phyloP scores from a whole-genome alignment of 768 basidiomycete genomes.

The Lentinula guzmanii region DNA sequence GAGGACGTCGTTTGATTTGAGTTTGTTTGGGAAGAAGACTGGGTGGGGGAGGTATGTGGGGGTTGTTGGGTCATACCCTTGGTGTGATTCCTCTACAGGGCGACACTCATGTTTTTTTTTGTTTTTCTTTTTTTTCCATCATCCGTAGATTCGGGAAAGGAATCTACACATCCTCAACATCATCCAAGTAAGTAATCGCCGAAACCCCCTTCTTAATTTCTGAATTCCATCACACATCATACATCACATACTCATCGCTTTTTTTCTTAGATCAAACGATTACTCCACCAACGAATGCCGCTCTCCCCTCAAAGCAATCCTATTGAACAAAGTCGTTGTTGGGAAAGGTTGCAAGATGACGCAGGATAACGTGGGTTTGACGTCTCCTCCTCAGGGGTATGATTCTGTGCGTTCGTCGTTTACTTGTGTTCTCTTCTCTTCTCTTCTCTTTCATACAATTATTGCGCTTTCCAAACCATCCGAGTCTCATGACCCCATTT shows the following conservation, averaged over 20 bases:
- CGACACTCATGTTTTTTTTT: too few species aligned
- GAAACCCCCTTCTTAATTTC: too few species aligned
- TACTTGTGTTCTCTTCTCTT: too few species aligned
- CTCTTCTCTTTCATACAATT: too few species aligned
- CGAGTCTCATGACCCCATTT: too few species aligned
- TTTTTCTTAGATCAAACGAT: slow-evolving; percentile 46
- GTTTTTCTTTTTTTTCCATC: not conserved
- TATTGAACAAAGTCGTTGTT: slow-evolving; percentile 71
- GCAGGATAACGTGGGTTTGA: slow-evolving; percentile 49
- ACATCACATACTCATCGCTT: too few species aligned
- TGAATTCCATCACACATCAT: too few species aligned
- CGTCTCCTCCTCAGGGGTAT: slow-evolving; percentile 54
- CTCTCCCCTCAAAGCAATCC: slow-evolving; percentile 54
- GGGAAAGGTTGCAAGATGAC: slow-evolving; percentile 65
- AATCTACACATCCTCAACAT: slow-evolving; percentile 72
- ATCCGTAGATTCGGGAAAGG: slow-evolving; percentile 55
- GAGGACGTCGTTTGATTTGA: slow-evolving; percentile 57
- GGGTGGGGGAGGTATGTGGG: slow-evolving; percentile 58
- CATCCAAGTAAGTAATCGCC: slow-evolving; percentile 54
- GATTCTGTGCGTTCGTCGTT: slow-evolving; percentile 47
- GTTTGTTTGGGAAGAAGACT: slow-evolving; percentile 61
- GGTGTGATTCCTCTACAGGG: too few species aligned
- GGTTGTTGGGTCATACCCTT: too few species aligned
- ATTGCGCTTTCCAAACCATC: too few species aligned
- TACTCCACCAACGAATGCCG: slow-evolving; percentile 56